Base-by-base conservation (phyloP, 805 yeast species). In the Hanseniaspora guilliermondii region DNA sequence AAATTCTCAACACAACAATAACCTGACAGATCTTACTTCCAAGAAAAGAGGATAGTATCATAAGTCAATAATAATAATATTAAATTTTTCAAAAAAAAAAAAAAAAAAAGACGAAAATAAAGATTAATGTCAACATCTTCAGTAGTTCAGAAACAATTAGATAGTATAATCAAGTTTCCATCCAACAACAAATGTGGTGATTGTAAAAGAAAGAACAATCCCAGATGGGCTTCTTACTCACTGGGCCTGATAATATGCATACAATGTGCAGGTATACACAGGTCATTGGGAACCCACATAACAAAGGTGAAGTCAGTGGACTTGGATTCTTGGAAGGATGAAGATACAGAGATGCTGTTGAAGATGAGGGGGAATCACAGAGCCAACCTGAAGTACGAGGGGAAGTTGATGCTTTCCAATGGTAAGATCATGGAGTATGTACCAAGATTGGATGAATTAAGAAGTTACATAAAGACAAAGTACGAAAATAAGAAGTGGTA, bases 151-250 rank as follows among this genome's bases (percentile, higher is more conserved):
- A 62, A 79, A 64, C 82, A 87, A 40, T 73, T 93, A 58, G 80
- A 80, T 67, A 79, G 83, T 33, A 74, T 93, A 33, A 76, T 93
- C 44, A 80, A 79, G 56, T 96, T 87, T 61, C 80, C 81, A 0
- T 79, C 79, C 37, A 93, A 93, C 72, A 79, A 78, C 62, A 66
- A 71, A 44, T 91, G 98, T 68, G 95, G 89, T 1, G 98, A 91
- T 68, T 91, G 98, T 70, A 91, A 93, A 67, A 76, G 81, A 0
- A 77, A 91, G 14, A 76, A 83, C 36, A 95, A 91, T 68, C 98
- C 98, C 22, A 76, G 97, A 53, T 91, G 98, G 98, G 96, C 97
- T 11, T 83, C 94, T 19, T 91, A 97, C 96, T 88, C 84, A 61
- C 68, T 91, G 53, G 98, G 98, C 24, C 80, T 93, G 55, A 89